Percentiles rank a stretch among this genome's conserved stretches.
Evolutionary conservation across 495 filamentous ascomycete genomes (phyloP).

Genomic region (Annulohypoxylon maeteangense): DNA sequence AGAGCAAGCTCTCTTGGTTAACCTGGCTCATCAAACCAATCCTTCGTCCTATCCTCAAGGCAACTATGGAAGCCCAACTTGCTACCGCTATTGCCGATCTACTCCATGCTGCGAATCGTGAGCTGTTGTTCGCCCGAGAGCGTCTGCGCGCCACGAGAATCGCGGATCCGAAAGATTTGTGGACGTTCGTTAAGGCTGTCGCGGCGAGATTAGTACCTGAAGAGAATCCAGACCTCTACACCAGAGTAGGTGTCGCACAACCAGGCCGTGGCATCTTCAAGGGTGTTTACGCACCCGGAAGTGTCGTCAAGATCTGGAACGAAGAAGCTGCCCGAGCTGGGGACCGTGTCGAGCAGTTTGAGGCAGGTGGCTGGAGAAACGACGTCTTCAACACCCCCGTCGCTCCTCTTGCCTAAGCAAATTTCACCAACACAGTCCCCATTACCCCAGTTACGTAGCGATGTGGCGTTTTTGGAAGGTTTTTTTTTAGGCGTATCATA

Average conservation of each 20-base stretch:
- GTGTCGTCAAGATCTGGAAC: conserved; percentile 86
- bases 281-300: conserved; percentile 87
- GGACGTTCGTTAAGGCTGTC: conserved; percentile 84
- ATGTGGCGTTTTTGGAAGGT: conserved; percentile 14
- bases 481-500: neutral
- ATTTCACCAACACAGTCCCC: neutral
- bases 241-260: conserved; percentile 71
- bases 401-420: conserved; percentile 20
- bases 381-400: conserved; percentile 79
- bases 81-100: conserved; percentile 74
- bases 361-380: conserved; percentile 85
- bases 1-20: conserved; percentile 78
- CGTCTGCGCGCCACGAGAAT: conserved; percentile 86
- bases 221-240: conserved; percentile 78
- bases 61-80: conserved; percentile 80
- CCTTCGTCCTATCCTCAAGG: conserved; percentile 80
- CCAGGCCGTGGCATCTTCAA: conserved; percentile 77
- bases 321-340: conserved; percentile 75
- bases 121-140: conserved; percentile 87
- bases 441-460: neutral
- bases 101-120: conserved; percentile 79
- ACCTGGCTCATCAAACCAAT: conserved; percentile 88
- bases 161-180: conserved; percentile 79
- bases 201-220: conserved; percentile 74
- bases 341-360: conserved; percentile 66